phyloP scores from a whole-genome alignment of 139 green algal genomes.

The Prasinococcaceae sp. region DNA sequence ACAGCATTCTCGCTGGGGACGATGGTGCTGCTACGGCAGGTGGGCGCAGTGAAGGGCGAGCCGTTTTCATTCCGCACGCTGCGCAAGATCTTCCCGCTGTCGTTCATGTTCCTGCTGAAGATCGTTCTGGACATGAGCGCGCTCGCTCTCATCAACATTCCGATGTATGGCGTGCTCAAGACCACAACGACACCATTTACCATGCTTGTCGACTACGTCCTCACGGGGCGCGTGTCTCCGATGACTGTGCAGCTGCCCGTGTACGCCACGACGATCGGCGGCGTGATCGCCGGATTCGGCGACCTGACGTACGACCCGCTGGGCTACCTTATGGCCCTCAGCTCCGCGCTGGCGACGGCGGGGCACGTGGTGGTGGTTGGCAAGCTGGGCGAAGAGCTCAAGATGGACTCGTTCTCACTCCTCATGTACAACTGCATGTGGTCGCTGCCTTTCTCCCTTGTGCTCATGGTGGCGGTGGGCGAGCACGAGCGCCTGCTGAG shows the following conservation, averaged over 20 bases:
- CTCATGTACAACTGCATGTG: conserved; percentile 34
- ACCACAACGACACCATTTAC: conserved; percentile 33
- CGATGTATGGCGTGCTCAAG: conserved; percentile 39
- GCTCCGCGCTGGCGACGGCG: conserved; percentile 24
- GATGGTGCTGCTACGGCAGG: conserved; percentile 18
- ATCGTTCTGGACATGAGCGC: conserved; percentile 37
- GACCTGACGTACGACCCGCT: conserved; percentile 30
- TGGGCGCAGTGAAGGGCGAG: conserved; percentile 18
- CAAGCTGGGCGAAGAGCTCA: conserved; percentile 32
- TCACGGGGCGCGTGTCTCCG: conserved; percentile 17
- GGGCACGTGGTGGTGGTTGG: conserved; percentile 35
- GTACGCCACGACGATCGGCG: conserved; percentile 25
- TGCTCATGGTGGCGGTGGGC: conserved; percentile 26
- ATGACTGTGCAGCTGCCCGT: conserved; percentile 26
- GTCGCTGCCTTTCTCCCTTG: conserved; percentile 30
- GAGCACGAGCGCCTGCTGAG: conserved; percentile 6
- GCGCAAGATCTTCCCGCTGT: conserved; percentile 25
- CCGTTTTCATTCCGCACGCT: conserved; percentile 4
- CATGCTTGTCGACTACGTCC: conserved; percentile 28
- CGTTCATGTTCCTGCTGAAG: conserved; percentile 29
- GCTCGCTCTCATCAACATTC: conserved; percentile 29
- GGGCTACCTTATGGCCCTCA: conserved; percentile 31
- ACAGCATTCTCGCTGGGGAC: conserved; percentile 25
- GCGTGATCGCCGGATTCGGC: conserved; percentile 25
- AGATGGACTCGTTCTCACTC: conserved; percentile 30